Evolutionary conservation across 2,329 filamentous ascomycete genomes (phyloP), one percentile per base, ranked within the genome.

Genomic region (Penicillium occitanis): DNA sequence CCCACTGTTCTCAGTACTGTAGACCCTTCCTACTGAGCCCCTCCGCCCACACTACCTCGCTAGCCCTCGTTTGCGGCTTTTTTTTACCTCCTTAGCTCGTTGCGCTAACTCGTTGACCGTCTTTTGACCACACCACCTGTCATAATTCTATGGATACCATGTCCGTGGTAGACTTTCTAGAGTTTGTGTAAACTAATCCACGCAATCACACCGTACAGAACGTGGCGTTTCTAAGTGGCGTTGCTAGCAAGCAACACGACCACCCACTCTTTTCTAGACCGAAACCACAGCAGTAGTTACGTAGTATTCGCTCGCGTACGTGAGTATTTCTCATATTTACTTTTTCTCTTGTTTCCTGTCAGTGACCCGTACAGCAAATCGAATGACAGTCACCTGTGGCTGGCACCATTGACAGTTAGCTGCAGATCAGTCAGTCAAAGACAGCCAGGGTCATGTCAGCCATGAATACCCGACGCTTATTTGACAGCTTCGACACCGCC

Each of bases 401-500:
- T 58, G 51, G 42, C 30, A 30, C 51, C 62, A 58, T 57, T 57
- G 40, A 37, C 50, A 48, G 30, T 22, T 64, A 48, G 40, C 51
- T 64, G 62, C 62, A 48, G 50, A 64, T 46, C 50, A 35, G 50
- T 46, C 17, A 55, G 50, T 63, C 10, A 25, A 37, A 51, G 40
- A 46, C 11, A 57, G n/a, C 35, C 13, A 33, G 17, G 28, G 2
- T 37, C 40, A 33, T 44, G 35, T 40, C 30, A 53, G n/a, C 35
- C 19, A 48, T 57, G 25, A 8, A 48, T 58, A 46, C 28, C n/a
- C 11, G 13, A 64, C 25, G 50, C 53, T 64, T 7, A 64, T 64
- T 64, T 64, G 62, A 58, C 40, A 40, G 51, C 19, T 30, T 64
- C 28, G 62, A 64, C 62, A 64, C 62, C 62, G 62, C 62, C 28